Evolutionary conservation across 73 alveolate genomes (phyloP).

Genomic region (Paramecium sexaurelia): DNA sequence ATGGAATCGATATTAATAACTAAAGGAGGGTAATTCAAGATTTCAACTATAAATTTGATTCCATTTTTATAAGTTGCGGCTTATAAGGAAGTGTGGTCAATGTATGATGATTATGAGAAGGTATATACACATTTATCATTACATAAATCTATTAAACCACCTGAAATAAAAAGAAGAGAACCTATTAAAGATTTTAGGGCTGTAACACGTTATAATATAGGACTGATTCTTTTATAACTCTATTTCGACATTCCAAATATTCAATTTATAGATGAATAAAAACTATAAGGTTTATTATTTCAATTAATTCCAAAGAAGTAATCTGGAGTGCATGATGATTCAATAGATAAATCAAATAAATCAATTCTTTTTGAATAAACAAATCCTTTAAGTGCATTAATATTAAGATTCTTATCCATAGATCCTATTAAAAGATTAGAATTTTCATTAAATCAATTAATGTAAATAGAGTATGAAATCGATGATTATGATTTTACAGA

Average conservation of each 20-base stretch:
- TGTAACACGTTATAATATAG: background rate
- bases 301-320: background rate
- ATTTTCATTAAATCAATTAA: background rate
- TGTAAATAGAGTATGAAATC: background rate
- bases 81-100: background rate
- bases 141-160: background rate
- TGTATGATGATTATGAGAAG: background rate
- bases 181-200: background rate
- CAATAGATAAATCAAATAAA: background rate
- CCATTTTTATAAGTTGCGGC: background rate
- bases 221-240: background rate
- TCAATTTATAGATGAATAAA: background rate
- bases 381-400: background rate
- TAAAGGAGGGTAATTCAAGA: background rate
- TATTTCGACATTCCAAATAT: background rate
- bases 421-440: background rate
- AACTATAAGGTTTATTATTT: background rate
- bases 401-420: background rate
- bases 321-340: background rate
- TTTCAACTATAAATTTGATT: background rate
- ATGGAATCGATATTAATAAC: constrained; percentile 11
- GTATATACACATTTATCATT: background rate
- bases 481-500: background rate
- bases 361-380: background rate
- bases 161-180: background rate